Evolutionary conservation across 805 yeast species (phyloP).

Genomic region (Candida dendrica): DNA sequence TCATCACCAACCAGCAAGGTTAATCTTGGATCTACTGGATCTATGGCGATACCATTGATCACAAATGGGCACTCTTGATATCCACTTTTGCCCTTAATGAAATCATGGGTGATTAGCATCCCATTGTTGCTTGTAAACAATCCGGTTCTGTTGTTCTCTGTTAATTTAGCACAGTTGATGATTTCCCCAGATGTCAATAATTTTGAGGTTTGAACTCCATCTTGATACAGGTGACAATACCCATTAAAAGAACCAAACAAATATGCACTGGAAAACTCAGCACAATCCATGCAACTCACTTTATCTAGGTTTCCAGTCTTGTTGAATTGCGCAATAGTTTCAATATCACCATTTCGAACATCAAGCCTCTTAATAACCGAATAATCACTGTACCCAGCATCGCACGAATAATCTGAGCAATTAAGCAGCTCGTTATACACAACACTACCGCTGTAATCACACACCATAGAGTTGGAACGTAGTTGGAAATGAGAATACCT

Average conservation of each 20-base stretch:
- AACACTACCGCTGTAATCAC: conserved; percentile 2
- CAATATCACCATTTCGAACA: conserved; percentile 21
- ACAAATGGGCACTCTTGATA: conserved; percentile 4
- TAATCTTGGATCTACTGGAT: conserved; percentile 31
- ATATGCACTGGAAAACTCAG: conserved; percentile 25
- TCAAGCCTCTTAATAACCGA: conserved; percentile 17
- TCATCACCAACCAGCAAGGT: conserved; percentile 46
- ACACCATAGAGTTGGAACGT: conserved; percentile 34
- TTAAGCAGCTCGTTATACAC: conserved; percentile 3
- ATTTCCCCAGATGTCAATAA: conserved; percentile 42
- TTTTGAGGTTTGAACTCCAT: conserved; percentile 25
- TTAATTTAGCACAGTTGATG: conserved; percentile 39
- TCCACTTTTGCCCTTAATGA: conserved; percentile 14
- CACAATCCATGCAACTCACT: conserved; percentile 41
- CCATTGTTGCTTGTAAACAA: conserved; percentile 47
- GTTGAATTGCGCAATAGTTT: conserved; percentile 28
- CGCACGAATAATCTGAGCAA: neutral
- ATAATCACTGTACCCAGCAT: neutral
- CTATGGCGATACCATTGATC: conserved; percentile 39
- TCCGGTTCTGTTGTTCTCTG: conserved; percentile 21
- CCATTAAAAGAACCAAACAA: conserved; percentile 53
- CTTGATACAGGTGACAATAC: conserved; percentile 33
- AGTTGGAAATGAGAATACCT: conserved; percentile 52
- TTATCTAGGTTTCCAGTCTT: conserved; percentile 20
- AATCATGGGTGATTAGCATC: conserved; percentile 33